Evolutionary conservation across 495 filamentous ascomycete genomes (phyloP), one percentile per base, ranked within the genome.

Genomic region (Elasticomyces elasticus): DNA sequence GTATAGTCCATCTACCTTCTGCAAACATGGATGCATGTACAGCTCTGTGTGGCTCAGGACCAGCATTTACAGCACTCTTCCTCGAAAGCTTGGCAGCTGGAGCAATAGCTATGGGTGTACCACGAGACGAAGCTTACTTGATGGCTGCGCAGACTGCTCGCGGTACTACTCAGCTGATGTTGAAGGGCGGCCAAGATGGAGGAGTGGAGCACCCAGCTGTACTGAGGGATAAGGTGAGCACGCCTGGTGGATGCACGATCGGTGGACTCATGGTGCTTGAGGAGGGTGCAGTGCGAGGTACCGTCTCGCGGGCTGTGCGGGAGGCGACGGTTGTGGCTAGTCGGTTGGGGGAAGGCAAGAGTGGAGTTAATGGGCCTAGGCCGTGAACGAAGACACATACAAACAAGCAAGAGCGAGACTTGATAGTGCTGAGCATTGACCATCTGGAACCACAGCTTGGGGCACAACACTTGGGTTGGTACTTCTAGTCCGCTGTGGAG

Each of bases 81-180:
- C 71, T 89, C 9, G 86, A 91, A 61, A 83, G 83, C 23, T 76
- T 84, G 26, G 79, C 84, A 12, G 87, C 90, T 65, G 86, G 86
- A 0, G 87, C 79, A 5, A 84, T 91, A 0, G 84, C 87, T 22
- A 86, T 89, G 82, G 86, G 86, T 6, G 49, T 91, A 19, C 87
- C 86, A 11, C 70, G 87, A 50, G 82, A 78, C 2, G 86, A 90
- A 68, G 86, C 85, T 3, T 81, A 82, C 61, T 64, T 78, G 49
- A 89, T 90, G 86, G 86, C 87, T 35, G 86, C 86, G 24, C 87
- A 90, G 71, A 84, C 81, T 20, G 76, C 80, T 73, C 76, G 78
- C 62, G 86, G 86, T n/a, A 78, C 85, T 11, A 82, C 86, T 1
- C 79, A 75, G 0, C 55, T 91, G 54, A 82, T 91, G 30, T 66